Evolutionary conservation across 805 yeast genomes (phyloP).

Genomic region (Teunomyces cretensis): DNA sequence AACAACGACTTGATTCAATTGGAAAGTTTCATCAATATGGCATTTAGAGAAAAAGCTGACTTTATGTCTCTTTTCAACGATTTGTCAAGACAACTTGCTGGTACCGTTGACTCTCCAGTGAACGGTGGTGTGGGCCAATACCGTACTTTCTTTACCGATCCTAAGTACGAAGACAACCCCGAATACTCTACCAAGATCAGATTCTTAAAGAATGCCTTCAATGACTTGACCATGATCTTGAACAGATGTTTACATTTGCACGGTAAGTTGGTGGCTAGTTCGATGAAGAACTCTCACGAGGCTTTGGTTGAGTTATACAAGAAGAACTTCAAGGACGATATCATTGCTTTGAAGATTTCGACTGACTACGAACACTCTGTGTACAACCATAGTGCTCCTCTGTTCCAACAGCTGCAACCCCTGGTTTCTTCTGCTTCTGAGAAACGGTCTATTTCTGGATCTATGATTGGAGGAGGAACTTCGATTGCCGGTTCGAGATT

Average conservation of each 20-base stretch:
- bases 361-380: constrained; percentile 30
- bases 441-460: constrained; percentile 20
- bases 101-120: constrained; percentile 89
- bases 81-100: constrained; percentile 69
- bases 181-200: constrained; percentile 30
- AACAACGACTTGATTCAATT: constrained; percentile 70
- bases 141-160: constrained; percentile 59
- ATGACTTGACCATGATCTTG: constrained; percentile 66
- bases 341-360: constrained; percentile 40
- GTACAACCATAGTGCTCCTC: constrained; percentile 23
- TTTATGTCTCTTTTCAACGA: constrained; percentile 54
- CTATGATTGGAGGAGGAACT: constrained; percentile 8
- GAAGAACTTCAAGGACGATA: constrained; percentile 68
- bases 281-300: constrained; percentile 64
- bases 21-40: constrained; percentile 58
- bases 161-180: constrained; percentile 31
- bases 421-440: constrained; percentile 11
- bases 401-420: constrained; percentile 13
- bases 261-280: constrained; percentile 56
- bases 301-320: constrained; percentile 61
- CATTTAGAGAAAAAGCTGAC: constrained; percentile 51
- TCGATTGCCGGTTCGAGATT: constrained; percentile 21
- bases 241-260: constrained; percentile 68
- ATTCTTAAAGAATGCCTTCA: constrained; percentile 52
- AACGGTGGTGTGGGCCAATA: constrained; percentile 91